Conservation (phyloP, 495 filamentous ascomycete genomes). For the Podospora sp. region DNA sequence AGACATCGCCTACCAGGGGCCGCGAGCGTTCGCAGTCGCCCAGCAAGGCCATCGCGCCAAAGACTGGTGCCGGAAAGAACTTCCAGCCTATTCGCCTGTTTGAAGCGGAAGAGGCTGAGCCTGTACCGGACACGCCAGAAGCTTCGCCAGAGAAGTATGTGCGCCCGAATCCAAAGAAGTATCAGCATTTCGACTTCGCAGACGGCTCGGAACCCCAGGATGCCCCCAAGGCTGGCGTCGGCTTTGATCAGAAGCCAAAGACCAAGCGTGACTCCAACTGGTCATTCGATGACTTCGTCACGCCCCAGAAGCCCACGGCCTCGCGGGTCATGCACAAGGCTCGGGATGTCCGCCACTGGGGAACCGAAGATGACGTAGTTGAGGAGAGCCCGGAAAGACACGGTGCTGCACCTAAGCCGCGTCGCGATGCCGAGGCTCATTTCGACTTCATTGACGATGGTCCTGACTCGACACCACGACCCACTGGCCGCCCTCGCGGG, state of each 20-base stretch:
- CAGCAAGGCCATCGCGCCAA: constrained; percentile 57
- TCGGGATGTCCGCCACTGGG: constrained; percentile 67
- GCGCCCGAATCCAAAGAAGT: constrained; percentile 70
- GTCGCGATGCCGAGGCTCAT: constrained; percentile 77
- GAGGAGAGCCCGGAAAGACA: constrained; percentile 59
- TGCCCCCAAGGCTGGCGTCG: constrained; percentile 31
- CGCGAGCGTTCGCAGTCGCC: constrained; percentile 46
- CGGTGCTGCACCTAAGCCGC: constrained; percentile 62
- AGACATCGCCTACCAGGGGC: constrained; percentile 52
- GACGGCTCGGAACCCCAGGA: constrained; percentile 57
- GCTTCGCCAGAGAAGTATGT: constrained; percentile 49
- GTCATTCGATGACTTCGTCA: constrained; percentile 84
- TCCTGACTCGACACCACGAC: constrained; percentile 47
- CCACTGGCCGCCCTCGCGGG: constrained; percentile 53
- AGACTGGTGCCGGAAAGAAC: constrained; percentile 70
- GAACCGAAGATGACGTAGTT: constrained; percentile 66
- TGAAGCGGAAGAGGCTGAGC: constrained; percentile 39
- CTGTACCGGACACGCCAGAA: constrained; percentile 33
- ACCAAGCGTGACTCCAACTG: constrained; percentile 71
- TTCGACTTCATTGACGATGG: constrained; percentile 54
- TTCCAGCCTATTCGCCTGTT: constrained; percentile 32
- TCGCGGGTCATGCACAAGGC: constrained; percentile 47
- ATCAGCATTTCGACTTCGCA: constrained; percentile 83
- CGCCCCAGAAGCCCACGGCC: constrained; percentile 68
- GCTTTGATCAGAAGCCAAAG: constrained; percentile 45